Evolutionary conservation across 106 monocot genomes (phyloP), one percentile per base, ranked within the genome.

Genomic region (Gastrodia elata): DNA sequence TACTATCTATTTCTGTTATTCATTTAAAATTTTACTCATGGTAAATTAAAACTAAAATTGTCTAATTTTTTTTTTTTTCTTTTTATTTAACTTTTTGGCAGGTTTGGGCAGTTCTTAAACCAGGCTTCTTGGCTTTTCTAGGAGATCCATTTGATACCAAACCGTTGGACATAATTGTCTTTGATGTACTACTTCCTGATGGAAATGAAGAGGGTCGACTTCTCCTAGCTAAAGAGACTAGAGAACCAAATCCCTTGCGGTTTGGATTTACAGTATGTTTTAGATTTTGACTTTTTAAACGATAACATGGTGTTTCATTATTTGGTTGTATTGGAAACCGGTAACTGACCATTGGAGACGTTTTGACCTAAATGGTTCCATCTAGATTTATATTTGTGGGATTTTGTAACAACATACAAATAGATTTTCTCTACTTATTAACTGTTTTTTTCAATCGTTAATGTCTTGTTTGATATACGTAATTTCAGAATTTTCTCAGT

Each of bases 21-120:
- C 30, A 59, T 59, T 59, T 59, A 25, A 30, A 56, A 8, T 59
- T 59, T 59, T 59, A 11, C 9, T 59, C 2, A 49, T 13, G 61
- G 30, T 61, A 61, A 9, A 32, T 27, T 8, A 13, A 61, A 32
- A 32, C 3, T 61, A 32, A 28, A 32, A 11, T 61, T 61, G 32
- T 61, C 61, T 61, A 11, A 32, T 61, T 30, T 32, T 61, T 14
- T 67, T 67, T 0, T n/a, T 67, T 38, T 67, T 14, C 18, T 26
- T 41, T 39, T 4, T 40, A 35, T 40, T 22, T 11, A 34, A 30
- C 43, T 73, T 3, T 58, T 65, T 18, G 72, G 40, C 59, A 99
- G 98, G 98, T 93, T 18, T 99, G 98, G 98, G 98, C 91, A 79
- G 93, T 99, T 52, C 74, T 99, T 68, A 99, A 99, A 85, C 98